Conservation (phyloP, 2,329 filamentous ascomycete species). For the Phialophora verrucosa region DNA sequence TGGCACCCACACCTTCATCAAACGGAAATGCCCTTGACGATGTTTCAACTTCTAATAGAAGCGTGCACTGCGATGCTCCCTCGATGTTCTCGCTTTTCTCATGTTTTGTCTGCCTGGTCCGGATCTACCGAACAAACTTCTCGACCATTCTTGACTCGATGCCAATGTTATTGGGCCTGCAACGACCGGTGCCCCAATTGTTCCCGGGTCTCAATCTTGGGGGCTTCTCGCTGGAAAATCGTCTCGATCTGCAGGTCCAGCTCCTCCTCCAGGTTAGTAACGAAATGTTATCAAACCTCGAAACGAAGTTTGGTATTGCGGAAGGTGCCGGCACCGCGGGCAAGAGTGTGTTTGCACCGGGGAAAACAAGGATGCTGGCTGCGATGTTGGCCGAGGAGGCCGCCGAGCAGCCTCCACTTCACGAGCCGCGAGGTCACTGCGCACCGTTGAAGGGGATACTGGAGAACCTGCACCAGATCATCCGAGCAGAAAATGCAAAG, state of each 20-base stretch:
- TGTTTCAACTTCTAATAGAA: background rate
- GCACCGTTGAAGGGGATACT: constrained; percentile 12
- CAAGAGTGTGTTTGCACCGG: constrained; percentile 8
- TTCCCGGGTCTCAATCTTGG: constrained; percentile 22
- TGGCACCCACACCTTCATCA: background rate
- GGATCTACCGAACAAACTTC: constrained; percentile 22
- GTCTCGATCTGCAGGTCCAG: constrained; percentile 23
- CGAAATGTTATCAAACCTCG: constrained; percentile 19
- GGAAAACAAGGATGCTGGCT: constrained; percentile 8
- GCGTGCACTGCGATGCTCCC: constrained; percentile 12
- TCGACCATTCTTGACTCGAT: constrained; percentile 25
- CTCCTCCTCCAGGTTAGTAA: constrained; percentile 22
- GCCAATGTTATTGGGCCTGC: constrained; percentile 5
- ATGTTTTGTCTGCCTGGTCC: constrained; percentile 20
- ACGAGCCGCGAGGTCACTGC: constrained; percentile 19
- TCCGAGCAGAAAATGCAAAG: constrained; percentile 5
- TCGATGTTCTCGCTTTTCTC: constrained; percentile 17
- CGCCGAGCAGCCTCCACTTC: constrained; percentile 19
- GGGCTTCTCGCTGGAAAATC: constrained; percentile 18
- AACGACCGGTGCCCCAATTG: constrained; percentile 11
- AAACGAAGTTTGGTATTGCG: constrained; percentile 17
- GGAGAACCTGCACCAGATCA: constrained; percentile 3
- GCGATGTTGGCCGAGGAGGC: constrained; percentile 21
- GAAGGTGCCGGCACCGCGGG: background rate
- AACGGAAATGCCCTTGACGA: background rate